Conservation (phyloP, 1,284 basidiomycete genomes). For the Microbotryum saponariae region DNA sequence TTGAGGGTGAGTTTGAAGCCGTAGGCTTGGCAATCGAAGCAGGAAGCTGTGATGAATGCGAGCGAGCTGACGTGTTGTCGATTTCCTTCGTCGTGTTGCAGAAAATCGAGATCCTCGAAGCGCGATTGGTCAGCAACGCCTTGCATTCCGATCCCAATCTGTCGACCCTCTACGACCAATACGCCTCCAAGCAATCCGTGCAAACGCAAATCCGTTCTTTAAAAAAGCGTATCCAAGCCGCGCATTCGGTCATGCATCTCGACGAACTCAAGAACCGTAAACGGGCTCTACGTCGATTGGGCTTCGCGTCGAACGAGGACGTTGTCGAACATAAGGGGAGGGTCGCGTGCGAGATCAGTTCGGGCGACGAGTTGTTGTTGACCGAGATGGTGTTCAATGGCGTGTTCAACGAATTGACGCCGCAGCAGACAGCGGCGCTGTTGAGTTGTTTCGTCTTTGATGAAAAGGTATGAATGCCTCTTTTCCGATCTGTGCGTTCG, state of each 20-base stretch:
- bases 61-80: not conserved
- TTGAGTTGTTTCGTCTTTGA: slow-evolving; percentile 94
- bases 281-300: slow-evolving; percentile 81
- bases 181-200: slow-evolving; percentile 65
- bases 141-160: slow-evolving; percentile 68
- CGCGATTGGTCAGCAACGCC: slow-evolving; percentile 65
- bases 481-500: not conserved
- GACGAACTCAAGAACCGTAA: slow-evolving; percentile 96
- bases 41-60: not conserved
- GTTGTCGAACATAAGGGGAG: slow-evolving; percentile 97
- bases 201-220: slow-evolving; percentile 64
- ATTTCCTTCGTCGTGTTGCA: slow-evolving; percentile 37
- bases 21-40: no score
- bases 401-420: slow-evolving; percentile 79
- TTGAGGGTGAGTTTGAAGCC: slow-evolving; percentile 53
- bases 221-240: slow-evolving; percentile 76
- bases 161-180: slow-evolving; percentile 69
- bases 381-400: slow-evolving; percentile 98
- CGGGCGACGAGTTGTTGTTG: slow-evolving; percentile 90
- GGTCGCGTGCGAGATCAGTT: slow-evolving; percentile 96
- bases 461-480: slow-evolving; percentile 67
- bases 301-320: slow-evolving; percentile 79
- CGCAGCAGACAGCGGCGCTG: slow-evolving; percentile 87
- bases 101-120: slow-evolving; percentile 85
- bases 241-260: slow-evolving; percentile 87